Evolutionary conservation across 495 filamentous ascomycete species (phyloP), one percentile per base, ranked within the genome.

Genomic region (Penicillium desertorum): DNA sequence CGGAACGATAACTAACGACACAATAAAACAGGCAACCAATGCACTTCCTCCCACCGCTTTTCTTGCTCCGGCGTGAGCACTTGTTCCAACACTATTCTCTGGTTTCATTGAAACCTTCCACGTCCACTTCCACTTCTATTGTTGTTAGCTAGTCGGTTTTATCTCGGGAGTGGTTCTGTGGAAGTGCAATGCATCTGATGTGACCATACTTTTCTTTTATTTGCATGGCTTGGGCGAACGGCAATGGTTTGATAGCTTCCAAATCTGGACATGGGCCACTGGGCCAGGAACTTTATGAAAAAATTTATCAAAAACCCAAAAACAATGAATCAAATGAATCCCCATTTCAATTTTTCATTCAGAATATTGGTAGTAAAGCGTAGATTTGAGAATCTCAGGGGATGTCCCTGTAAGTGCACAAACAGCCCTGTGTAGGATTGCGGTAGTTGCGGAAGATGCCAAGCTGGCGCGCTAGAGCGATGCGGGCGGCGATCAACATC

Each of bases 221-320:
- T 63, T 76, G 74, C 74, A 76, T 77, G 64, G 70, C 67, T 74
- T 64, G 41, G 74, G 74, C 72, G 72, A 75, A 74, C 58, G 63
- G 67, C 51, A 52, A 56, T 37, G 63, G 57, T 60, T 63, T 25
- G 23, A 25, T 25, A 25, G 23, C 27, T 44, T 64, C 49, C 56
- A 42, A 42, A 52, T 71, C 37, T 64, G 67, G 45, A 67, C 62
- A 64, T 60, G 58, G 52, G 55, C 52, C 63, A 51, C 51, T 64
- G 57, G 60, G 61, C 62, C 53, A 66, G 59, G 62, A 69, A 45
- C 22, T 36, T 46, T 39, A 25, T 62, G 60, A 66, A 70, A 66
- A 63, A 23, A 8, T 29, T 25, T 25, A 25, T 25, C 23, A 25
- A 65, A 60, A 62, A 45, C 23, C 29, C 27, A 53, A 54, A 51